Conservation (phyloP, 345 rosid genomes). For the Hirschfeldia incana region DNA sequence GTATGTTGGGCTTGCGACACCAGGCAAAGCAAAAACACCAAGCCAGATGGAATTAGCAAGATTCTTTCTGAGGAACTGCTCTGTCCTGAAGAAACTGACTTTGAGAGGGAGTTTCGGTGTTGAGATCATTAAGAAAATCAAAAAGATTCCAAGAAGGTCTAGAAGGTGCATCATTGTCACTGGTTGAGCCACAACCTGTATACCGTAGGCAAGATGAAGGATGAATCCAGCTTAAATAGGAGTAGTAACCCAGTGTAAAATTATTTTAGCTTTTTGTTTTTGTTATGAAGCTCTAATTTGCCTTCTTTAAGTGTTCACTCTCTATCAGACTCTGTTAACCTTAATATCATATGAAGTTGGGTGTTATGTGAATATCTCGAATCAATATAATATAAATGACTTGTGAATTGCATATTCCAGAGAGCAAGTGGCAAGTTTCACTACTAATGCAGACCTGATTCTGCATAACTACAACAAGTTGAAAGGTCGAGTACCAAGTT, state of each 20-base stretch:
- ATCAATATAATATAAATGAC: too few relatives aligned
- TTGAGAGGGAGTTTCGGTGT: not conserved
- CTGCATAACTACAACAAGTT: not conserved
- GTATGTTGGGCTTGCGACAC: not conserved
- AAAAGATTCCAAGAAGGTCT: not conserved
- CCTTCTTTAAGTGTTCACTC: not conserved
- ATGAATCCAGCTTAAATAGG: not conserved
- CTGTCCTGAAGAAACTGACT: not conserved
- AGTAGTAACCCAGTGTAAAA: not conserved
- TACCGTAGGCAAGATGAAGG: not conserved
- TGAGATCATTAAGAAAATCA: not conserved
- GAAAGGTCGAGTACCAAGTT: constrained; percentile 10
- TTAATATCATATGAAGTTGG: not conserved
- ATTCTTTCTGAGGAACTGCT: not conserved
- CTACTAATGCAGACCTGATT: too few relatives aligned
- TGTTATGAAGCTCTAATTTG: not conserved
- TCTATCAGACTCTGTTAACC: not conserved
- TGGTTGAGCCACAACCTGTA: not conserved
- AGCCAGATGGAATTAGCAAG: not conserved
- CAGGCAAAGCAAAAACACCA: not conserved
- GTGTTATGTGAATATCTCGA: too few relatives aligned
- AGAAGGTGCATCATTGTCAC: not conserved
- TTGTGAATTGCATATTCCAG: not conserved
- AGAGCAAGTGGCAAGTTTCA: not conserved
- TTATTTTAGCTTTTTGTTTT: not conserved